A percentile compares a stretch with the other conserved stretches of the same genome.
Conservation (phyloP, 352 stramenopile species). For the Globisporangium carolinianum region DNA sequence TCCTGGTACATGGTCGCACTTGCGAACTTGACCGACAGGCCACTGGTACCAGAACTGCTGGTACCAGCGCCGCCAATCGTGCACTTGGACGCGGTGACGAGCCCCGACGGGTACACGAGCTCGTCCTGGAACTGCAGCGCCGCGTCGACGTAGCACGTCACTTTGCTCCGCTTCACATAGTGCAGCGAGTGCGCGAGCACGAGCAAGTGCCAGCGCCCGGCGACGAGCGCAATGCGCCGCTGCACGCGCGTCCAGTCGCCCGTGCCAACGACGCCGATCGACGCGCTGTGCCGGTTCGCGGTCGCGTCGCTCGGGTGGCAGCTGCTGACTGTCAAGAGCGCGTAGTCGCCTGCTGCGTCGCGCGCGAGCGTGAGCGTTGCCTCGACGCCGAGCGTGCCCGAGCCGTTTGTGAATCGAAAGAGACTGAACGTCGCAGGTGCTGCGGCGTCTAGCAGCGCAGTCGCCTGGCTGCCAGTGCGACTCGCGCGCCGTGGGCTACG, state of each 20-base stretch:
- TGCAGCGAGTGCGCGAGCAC: conserved; percentile 73
- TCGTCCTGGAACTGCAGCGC: conserved; percentile 63
- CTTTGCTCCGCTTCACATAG: conserved; percentile 83
- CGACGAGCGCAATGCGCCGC: conserved; percentile 24
- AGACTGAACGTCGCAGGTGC: conserved; percentile 45
- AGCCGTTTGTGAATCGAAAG: conserved; percentile 68
- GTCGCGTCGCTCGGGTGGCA: conserved; percentile 29
- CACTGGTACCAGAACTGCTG: conserved; percentile 18
- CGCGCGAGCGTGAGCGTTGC: conserved; percentile 46
- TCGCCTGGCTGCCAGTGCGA: background rate
- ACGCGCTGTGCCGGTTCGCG: conserved; percentile 15
- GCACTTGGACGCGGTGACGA: conserved; percentile 72
- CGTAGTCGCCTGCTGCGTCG: conserved; percentile 17
- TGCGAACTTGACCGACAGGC: conserved; percentile 36
- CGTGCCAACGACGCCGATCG: conserved; percentile 21
- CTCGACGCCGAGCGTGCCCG: conserved; percentile 64
- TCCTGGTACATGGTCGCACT: conserved; percentile 81
- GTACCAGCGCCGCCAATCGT: conserved; percentile 25
- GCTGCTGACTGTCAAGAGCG: conserved; percentile 49
- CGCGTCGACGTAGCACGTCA: conserved; percentile 64
- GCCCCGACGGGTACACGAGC: conserved; percentile 64
- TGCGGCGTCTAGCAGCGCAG: background rate
- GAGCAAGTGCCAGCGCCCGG: conserved; percentile 61
- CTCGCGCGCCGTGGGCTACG: background rate
- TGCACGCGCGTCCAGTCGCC: conserved; percentile 48